A percentile compares a stretch with the other conserved stretches of the same genome.
Conservation (phyloP, 768 basidiomycete genomes). For the Heimioporus sp. region DNA sequence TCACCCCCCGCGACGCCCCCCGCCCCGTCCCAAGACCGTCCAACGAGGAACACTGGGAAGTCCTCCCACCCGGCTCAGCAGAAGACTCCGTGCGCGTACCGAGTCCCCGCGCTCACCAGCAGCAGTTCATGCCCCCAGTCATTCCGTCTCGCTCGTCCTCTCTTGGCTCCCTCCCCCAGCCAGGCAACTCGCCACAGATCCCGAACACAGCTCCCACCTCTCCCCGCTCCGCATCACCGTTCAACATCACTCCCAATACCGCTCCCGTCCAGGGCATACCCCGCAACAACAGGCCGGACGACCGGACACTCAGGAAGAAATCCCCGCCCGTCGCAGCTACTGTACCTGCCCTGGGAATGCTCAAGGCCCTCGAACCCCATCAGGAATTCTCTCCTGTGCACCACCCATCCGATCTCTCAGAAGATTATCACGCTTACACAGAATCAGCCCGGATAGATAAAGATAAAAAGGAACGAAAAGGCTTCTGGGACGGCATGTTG, state of each 20-base stretch:
- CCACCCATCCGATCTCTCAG: slow-evolving; percentile 24
- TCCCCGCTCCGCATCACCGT: slow-evolving; percentile 47
- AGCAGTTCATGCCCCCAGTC: slow-evolving; percentile 26
- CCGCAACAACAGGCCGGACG: slow-evolving; percentile 17
- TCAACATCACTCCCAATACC: slow-evolving; percentile 36
- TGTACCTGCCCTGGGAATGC: slow-evolving; percentile 55
- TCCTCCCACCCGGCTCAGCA: slow-evolving; percentile 29
- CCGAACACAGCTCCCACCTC: slow-evolving; percentile 19
- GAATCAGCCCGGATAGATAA: slow-evolving; percentile 30
- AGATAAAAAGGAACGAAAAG: slow-evolving; percentile 52
- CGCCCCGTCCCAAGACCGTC: slow-evolving; percentile 17
- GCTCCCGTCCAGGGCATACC: too few relatives aligned
- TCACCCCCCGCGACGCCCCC: neutral
- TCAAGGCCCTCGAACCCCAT: slow-evolving; percentile 62
- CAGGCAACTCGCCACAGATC: slow-evolving; percentile 38
- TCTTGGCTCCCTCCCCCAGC: slow-evolving; percentile 45
- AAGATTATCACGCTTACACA: slow-evolving; percentile 29
- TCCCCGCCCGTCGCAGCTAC: slow-evolving; percentile 26
- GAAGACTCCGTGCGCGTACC: slow-evolving; percentile 23
- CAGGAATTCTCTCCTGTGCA: slow-evolving; percentile 16
- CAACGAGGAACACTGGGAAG: slow-evolving; percentile 49
- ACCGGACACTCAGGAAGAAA: slow-evolving; percentile 28
- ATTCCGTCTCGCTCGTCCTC: slow-evolving; percentile 52
- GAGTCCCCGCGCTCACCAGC: slow-evolving; percentile 24
- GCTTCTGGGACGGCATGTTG: slow-evolving; percentile 49